phyloP scores from a whole-genome alignment of 371 early-diverging fungal genomes.

The Massospora cicadina region DNA sequence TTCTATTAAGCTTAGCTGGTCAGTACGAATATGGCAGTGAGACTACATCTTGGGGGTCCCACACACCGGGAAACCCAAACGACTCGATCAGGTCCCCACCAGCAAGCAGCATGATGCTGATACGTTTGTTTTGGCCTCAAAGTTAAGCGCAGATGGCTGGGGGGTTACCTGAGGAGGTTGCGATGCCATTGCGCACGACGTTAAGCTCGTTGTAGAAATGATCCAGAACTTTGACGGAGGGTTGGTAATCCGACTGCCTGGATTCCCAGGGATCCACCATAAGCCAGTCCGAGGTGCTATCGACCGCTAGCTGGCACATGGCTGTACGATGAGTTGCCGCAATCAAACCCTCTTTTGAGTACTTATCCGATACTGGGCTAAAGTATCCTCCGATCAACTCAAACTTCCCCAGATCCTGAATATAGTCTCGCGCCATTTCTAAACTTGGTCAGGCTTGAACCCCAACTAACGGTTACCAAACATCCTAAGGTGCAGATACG shows the following conservation, averaged over 20 bases:
- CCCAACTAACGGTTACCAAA: constrained; percentile 49
- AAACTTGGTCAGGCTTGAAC: constrained; percentile 7
- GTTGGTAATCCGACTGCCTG: constrained; percentile 52
- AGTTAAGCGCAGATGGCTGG: constrained; percentile 9
- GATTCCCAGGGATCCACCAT: constrained; percentile 97
- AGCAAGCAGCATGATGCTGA: constrained; percentile 81
- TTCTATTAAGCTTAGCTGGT: constrained; percentile 62
- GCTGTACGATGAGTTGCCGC: constrained; percentile 67
- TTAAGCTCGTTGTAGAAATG: constrained; percentile 85
- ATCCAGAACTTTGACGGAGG: constrained; percentile 82
- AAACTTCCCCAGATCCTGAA: constrained; percentile 49
- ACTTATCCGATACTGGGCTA: constrained; percentile 86
- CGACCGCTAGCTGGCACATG: constrained; percentile 84
- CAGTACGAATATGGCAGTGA: constrained; percentile 8
- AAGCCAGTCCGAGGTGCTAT: constrained; percentile 66
- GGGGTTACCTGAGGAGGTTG: constrained; percentile 25
- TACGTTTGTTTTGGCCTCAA: constrained; percentile 29
- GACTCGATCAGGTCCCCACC: constrained; percentile 94
- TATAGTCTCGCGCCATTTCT: constrained; percentile 89
- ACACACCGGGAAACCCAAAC: constrained; percentile 80
- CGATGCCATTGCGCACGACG: constrained; percentile 31
- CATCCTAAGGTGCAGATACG: constrained; percentile 93
- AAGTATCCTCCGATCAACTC: constrained; percentile 90
- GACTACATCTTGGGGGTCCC: constrained; percentile 80
- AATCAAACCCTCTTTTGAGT: constrained; percentile 80